Conservation (phyloP, 306 rosid genomes). For the Fragaria nilgerrensis region DNA sequence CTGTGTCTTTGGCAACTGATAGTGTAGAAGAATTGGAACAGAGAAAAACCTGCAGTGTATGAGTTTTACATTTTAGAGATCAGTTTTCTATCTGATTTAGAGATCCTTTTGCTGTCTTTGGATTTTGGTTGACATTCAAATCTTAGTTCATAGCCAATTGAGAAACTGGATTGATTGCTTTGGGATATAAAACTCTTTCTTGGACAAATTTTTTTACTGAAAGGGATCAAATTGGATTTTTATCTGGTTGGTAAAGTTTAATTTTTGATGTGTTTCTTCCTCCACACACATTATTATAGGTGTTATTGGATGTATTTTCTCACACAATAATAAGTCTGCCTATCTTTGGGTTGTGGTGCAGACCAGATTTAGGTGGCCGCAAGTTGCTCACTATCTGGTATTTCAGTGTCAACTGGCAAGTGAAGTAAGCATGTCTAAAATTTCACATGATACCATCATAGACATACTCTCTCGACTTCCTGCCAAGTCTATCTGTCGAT, state of each 20-base stretch:
- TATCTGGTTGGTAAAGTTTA: neutral
- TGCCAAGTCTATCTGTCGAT: constrained; percentile 16
- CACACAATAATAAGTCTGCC: neutral
- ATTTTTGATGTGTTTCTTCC: neutral
- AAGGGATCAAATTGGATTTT: neutral
- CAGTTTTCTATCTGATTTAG: neutral
- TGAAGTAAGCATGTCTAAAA: constrained; percentile 8
- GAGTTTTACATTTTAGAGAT: neutral
- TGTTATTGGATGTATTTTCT: neutral
- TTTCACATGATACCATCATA: constrained; percentile 4
- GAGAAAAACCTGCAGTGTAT: neutral
- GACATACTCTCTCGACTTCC: constrained; percentile 19
- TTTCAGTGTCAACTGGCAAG: constrained; percentile 8
- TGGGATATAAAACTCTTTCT: neutral
- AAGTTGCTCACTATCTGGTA: constrained; percentile 3
- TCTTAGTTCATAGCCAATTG: neutral
- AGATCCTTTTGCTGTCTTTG: neutral
- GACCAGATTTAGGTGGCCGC: neutral
- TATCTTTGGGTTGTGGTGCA: constrained; percentile 6
- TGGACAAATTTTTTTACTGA: neutral
- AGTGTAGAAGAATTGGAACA: neutral
- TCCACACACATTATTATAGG: neutral
- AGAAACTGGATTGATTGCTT: neutral
- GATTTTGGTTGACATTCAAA: neutral
- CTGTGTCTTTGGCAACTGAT: neutral